phyloP scores from a whole-genome alignment of 148 eudicot species.

The Nepenthes gracilis region DNA sequence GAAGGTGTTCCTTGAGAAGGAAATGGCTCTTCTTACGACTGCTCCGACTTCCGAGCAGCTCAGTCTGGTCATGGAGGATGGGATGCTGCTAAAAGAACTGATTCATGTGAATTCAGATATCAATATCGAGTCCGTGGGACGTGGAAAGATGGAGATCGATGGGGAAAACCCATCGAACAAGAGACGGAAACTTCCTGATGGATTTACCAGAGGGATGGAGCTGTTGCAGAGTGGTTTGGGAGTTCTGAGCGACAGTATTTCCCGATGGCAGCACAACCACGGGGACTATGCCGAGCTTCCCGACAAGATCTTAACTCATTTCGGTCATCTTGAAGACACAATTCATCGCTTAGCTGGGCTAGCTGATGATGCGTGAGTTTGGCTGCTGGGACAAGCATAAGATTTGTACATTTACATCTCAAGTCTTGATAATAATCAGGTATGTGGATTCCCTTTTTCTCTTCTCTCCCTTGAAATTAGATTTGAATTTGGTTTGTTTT shows the following conservation, averaged over 20 bases:
- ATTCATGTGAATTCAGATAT: constrained; percentile 15
- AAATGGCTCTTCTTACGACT: constrained; percentile 30
- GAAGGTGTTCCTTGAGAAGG: constrained; percentile 75
- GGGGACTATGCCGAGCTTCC: constrained; percentile 29
- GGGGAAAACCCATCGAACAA: constrained; percentile 31
- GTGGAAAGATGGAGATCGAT: constrained; percentile 31
- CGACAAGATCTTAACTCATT: constrained; percentile 40
- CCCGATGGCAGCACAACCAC: constrained; percentile 39
- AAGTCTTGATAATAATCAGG: no score
- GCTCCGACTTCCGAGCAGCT: constrained; percentile 40
- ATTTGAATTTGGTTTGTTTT: no score
- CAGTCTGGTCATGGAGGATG: constrained; percentile 37
- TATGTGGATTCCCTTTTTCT: no score
- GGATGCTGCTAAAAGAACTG: constrained; percentile 33
- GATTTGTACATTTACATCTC: no score
- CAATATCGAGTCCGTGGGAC: constrained; percentile 4
- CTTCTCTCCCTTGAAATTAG: no score
- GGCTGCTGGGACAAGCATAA: no score
- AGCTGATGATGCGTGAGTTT: constrained; percentile 22
- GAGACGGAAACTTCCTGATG: constrained; percentile 58
- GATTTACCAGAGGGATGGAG: constrained; percentile 52
- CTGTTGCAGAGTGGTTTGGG: constrained; percentile 68
- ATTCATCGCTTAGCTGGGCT: constrained; percentile 49
- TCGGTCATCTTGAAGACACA: constrained; percentile 50
- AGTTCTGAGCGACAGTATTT: constrained; percentile 56